Evolutionary conservation across 2,329 filamentous ascomycete genomes (phyloP), one percentile per base, ranked within the genome.

Genomic region (Simplicillium sp.): DNA sequence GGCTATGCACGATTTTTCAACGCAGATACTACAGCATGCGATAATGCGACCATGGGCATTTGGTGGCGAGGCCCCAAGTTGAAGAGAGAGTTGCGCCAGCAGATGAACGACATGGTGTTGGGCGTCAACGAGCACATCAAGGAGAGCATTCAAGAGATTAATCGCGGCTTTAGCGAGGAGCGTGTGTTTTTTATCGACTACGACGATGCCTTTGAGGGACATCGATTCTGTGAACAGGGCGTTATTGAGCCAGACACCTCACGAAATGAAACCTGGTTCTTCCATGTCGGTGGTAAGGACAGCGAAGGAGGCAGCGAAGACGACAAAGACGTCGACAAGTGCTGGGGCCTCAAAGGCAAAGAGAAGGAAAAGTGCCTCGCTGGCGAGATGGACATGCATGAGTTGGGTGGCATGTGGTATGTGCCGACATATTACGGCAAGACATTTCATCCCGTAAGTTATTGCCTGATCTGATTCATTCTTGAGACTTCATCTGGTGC

Each of bases 1-100:
- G 68, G 67, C 4, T 71, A 71, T 48, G 66, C 67, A 16, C 59
- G 61, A 7, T 71, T 71, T 53, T 71, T 71, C 53, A 66, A 70
- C 48, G 65, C 57, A 16, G 53, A 58, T 8, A 70, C 67, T 7
- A 52, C 56, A 1, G 57, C 50, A 4, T 71, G 68, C 43, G 65
- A 71, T 36, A 54, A 64, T 13, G 58, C 57, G 50, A 67, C 63
- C 4, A 55, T 71, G 28, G 65, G 66, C 17, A 55, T 71, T n/a
- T 70, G 67, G 67, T 64, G 60, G 59, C 52, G 59, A 13, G 64
- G 61, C 1, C 63, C 64, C 3, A 65, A 59, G 53, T 54, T 71
- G 16, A 62, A 60, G 40, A 57, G 54, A 40, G 50, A 57, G 12
- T 47, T 69, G 29, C 55, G 67, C 8, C 39, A 47, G 14, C 51